Base-by-base conservation (phyloP, 352 stramenopile genomes). In the Stramenopiles sp. region DNA sequence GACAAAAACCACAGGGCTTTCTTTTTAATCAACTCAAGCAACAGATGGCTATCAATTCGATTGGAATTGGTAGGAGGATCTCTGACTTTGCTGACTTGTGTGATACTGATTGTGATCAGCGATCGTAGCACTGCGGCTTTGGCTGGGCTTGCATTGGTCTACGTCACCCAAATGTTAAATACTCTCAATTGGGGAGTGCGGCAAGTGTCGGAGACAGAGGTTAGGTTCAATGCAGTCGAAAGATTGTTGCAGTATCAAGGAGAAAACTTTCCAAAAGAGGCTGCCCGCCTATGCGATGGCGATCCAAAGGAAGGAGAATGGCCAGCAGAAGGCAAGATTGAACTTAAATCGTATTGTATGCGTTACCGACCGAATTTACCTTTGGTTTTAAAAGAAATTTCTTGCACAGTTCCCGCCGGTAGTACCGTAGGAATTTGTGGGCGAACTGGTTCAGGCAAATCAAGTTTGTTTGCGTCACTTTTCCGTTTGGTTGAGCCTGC, bases 311-410 rank as follows among this genome's bases (percentile, higher is more conserved):
- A 4, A 78, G 14, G 14, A 33, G 14, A 4, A 8, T 78, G 71
- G 71, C 71, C 71, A 14, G 30, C 31, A 4, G 8, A 78, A 14
- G 71, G 71, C 8, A 14, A 4, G 22, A 14, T 78, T 33, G 31
- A 78, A 78, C 22, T 78, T 31, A 78, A 33, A 8, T 14, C 4
- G 1, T 4, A 14, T 14, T 4, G 1, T 14, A 78, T 96, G 80
- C 80, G 89, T 1, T 97, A 97, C 83, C 82, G 90, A 30, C 82
- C 84, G 80, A 27, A 86, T 87, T 76, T 90, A 88, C 88, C 88
- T 39, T 87, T 84, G 78, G 88, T 93, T 8, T 80, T 92, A 67
- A 85, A 86, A 29, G 87, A 89, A 30, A 84, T 97, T 1, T 88
- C 89, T 75, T 85, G 97, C 8, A 85, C 84, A 0, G 92, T 98